Percentiles rank a stretch among this genome's conserved stretches.
These are phyloP conservation scores for Potentilla sterilis DNA, from an alignment of 306 rosid species.

Conservation along the genomic window DNA sequence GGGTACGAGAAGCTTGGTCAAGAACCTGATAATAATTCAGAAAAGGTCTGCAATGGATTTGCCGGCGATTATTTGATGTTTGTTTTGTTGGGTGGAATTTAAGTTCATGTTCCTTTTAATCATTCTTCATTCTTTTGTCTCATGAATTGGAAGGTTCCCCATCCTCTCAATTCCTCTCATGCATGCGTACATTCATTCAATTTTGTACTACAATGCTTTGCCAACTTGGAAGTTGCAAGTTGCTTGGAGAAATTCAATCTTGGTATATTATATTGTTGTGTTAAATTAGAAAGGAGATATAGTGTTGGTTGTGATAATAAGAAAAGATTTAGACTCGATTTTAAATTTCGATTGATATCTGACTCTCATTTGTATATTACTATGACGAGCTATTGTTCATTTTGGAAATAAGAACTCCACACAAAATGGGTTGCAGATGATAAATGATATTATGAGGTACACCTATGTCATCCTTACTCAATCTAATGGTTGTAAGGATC, in stretches of 20 bases:
- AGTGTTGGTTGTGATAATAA: neutral
- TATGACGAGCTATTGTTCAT: neutral
- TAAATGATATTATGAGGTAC: neutral
- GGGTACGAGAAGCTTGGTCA: neutral
- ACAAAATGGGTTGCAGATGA: neutral
- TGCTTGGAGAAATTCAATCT: neutral
- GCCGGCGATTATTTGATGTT: slow-evolving; percentile 19
- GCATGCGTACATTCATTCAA: neutral
- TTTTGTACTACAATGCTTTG: neutral
- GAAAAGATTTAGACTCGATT: neutral
- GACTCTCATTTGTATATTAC: neutral
- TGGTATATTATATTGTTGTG: neutral
- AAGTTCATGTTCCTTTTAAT: slow-evolving; percentile 3
- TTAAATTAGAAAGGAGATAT: neutral
- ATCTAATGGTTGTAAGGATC: too few species aligned
- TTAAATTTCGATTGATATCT: neutral
- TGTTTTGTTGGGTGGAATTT: neutral
- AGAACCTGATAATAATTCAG: neutral
- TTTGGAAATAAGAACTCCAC: neutral
- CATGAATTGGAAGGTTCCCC: neutral
- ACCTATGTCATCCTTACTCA: too few species aligned
- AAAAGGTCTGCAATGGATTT: slow-evolving; percentile 19
- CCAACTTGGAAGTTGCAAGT: neutral
- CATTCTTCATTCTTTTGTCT: slow-evolving; percentile 9
- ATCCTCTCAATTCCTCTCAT: neutral